A percentile compares a stretch with the other conserved stretches of the same genome.
These are phyloP conservation scores for Thymus quinquecostatus DNA, from an alignment of 257 asterid genomes.

Conservation along the genomic window DNA sequence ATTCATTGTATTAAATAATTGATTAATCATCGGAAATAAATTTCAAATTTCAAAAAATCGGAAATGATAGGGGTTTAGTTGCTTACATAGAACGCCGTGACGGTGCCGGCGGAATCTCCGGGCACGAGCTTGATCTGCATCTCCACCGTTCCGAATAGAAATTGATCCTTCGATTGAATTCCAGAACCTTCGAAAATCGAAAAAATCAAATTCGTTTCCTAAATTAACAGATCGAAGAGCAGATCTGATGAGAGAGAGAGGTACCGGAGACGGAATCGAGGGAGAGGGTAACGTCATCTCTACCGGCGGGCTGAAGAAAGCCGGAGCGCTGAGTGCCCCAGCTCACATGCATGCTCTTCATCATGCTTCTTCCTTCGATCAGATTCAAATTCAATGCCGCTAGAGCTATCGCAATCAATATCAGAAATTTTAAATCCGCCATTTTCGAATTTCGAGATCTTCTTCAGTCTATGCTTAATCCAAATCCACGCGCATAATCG, in stretches of 20 bases:
- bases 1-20: too few relatives aligned
- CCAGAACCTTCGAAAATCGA: slow-evolving; percentile 53
- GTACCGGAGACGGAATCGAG: slow-evolving; percentile 24
- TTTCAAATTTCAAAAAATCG: background rate
- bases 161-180: slow-evolving; percentile 55
- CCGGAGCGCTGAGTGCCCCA: slow-evolving; percentile 25
- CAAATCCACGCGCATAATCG: too few relatives aligned
- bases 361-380: slow-evolving; percentile 7
- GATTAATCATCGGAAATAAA: background rate
- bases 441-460: background rate
- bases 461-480: too few relatives aligned
- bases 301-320: slow-evolving; percentile 8
- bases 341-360: slow-evolving; percentile 28
- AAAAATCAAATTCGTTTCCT: too few relatives aligned
- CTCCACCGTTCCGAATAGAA: slow-evolving; percentile 71
- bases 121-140: slow-evolving; percentile 68
- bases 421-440: background rate
- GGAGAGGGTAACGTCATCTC: slow-evolving; percentile 17
- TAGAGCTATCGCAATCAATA: background rate
- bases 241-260: slow-evolving; percentile 16
- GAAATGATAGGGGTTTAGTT: background rate
- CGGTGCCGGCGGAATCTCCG: slow-evolving; percentile 84
- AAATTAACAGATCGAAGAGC: too few relatives aligned
- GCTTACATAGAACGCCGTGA: slow-evolving; percentile 70
- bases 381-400: background rate